Evolutionary conservation across 2,329 filamentous ascomycete genomes (phyloP).

Genomic region (Lasiodiplodia sp.): DNA sequence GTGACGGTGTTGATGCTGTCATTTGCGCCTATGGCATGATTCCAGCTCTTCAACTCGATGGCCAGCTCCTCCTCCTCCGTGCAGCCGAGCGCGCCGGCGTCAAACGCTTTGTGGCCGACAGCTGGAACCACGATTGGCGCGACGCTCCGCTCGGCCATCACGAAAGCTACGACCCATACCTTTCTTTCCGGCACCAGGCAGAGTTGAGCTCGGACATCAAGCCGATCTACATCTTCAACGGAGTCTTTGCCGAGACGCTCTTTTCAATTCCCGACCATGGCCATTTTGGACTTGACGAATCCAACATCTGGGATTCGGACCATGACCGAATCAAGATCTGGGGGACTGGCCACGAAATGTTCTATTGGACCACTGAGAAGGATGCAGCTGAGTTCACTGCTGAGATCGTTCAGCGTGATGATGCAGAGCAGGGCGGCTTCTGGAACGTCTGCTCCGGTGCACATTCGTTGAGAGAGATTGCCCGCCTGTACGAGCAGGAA

Average conservation of each 20-base stretch:
- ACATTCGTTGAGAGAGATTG: neutral
- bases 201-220: conserved; percentile 30
- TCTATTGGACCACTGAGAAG: neutral
- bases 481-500: neutral
- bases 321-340: neutral
- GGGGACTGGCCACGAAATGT: neutral
- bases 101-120: conserved; percentile 31
- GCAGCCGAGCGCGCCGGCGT: conserved; percentile 35
- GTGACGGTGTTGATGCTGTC: conserved; percentile 34
- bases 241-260: conserved; percentile 28
- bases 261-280: conserved; percentile 4
- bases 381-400: neutral
- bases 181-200: conserved; percentile 30
- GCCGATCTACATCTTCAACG: conserved; percentile 31
- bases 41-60: conserved; percentile 33
- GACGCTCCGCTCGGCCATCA: conserved; percentile 28
- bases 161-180: conserved; percentile 33
- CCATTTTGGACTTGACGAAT: no score
- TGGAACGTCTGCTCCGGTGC: neutral
- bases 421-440: conserved; percentile 3
- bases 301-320: neutral
- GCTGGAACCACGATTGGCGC: conserved; percentile 35
- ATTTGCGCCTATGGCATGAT: conserved; percentile 32
- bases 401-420: neutral
- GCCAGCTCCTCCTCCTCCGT: conserved; percentile 34